Percentiles rank a stretch among this genome's conserved stretches.
These are phyloP conservation scores for Globomyces pollinis-pini DNA, from an alignment of 192 early-diverging fungal genomes.

Conservation along the genomic window DNA sequence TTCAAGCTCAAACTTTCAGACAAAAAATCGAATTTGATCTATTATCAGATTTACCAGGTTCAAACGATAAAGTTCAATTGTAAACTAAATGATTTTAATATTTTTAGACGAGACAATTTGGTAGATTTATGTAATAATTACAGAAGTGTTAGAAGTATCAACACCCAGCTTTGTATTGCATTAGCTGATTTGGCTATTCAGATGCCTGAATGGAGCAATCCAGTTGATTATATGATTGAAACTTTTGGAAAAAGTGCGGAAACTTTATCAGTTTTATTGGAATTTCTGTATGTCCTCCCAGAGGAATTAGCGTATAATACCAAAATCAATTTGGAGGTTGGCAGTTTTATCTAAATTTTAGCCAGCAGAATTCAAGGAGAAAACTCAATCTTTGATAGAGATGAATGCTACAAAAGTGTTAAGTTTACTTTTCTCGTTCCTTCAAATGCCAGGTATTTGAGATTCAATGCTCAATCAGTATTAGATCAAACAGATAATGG, in stretches of 20 bases:
- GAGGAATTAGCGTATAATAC: conserved; percentile 71
- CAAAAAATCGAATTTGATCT: conserved; percentile 86
- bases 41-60: conserved; percentile 58
- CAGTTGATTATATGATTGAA: conserved; percentile 63
- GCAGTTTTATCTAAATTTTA: too few species aligned
- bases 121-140: conserved; percentile 52
- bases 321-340: conserved; percentile 39
- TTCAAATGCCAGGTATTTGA: background rate
- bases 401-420: conserved; percentile 61
- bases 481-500: conserved; percentile 30
- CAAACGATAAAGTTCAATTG: conserved; percentile 35
- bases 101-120: conserved; percentile 75
- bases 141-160: conserved; percentile 53
- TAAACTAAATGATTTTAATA: background rate
- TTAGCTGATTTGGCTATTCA: conserved; percentile 81
- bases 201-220: conserved; percentile 69
- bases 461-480: background rate
- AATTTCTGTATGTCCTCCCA: conserved; percentile 78
- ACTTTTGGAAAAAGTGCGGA: conserved; percentile 51
- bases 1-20: conserved; percentile 85
- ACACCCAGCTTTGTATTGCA: conserved; percentile 73
- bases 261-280: conserved; percentile 60
- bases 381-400: conserved; percentile 55
- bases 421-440: conserved; percentile 53
- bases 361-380: conserved; percentile 37